Evolutionary conservation across 2,329 filamentous ascomycete genomes (phyloP), one percentile per base, ranked within the genome.

Genomic region (Hysterium pulicare): DNA sequence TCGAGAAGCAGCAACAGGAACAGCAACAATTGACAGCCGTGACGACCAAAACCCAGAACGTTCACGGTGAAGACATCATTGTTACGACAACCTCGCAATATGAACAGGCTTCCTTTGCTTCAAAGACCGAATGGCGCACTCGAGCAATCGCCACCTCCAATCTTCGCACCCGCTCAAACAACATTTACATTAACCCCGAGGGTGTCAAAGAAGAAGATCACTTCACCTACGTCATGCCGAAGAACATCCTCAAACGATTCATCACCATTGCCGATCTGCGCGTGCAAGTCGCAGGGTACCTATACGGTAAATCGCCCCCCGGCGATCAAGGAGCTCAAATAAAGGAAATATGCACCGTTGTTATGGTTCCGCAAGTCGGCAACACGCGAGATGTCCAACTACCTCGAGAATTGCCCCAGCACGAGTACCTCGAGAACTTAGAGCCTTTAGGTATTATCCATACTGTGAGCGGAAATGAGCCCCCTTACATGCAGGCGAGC

Each of bases 121-220:
- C 91, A 15, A 97, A 97, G 81, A 98, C 93, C 0, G 93, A 98
- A 62, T 98, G 93, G 93, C 87, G 93, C 40, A 98, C 93, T 9
- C 78, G 94, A 53, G 93, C 93, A 23, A 96, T 98, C 61, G 94
- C 93, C 7, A 95, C 93, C 2, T 94, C 90, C 19, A 98, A 98
- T 67, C 74, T 98, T 50, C 85, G 91, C 34, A 96, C 90, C 36
- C 79, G 93, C 52, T 82, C 93, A 38, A 98, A 97, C 78, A 96
- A 98, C 70, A 95, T 98, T 60, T 98, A 97, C 68, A 94, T 98
- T 55, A 95, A 93, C 6, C 93, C 90, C 0, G 90, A 96, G 41
- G 93, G 97, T 63, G 87, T 91, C 52, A 87, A 90, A 41, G 81
- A 93, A 50, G 90, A 95, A 46, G 88, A 90, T 30, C 79, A 83